Percentiles rank a stretch among this genome's conserved stretches.
Evolutionary conservation across 306 rosid species (phyloP).

Genomic region (Prunus mongolica): DNA sequence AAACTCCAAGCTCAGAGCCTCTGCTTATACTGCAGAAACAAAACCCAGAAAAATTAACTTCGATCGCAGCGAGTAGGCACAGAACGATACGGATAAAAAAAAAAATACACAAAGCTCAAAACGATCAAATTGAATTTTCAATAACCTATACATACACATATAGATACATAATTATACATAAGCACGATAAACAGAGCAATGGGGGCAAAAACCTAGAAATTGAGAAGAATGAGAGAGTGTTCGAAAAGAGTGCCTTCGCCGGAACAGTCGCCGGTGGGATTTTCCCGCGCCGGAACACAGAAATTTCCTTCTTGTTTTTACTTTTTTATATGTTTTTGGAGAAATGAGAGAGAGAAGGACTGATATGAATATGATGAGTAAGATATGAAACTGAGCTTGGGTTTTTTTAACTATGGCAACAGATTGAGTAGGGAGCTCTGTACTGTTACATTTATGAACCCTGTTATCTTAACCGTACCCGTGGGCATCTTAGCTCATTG

Average conservation of each 20-base stretch:
- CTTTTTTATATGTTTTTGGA: not conserved
- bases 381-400: conserved; percentile 13
- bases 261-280: conserved; percentile 22
- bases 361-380: not conserved
- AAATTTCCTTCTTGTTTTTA: not conserved
- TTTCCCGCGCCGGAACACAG: conserved; percentile 43
- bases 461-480: conserved; percentile 1
- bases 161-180: not conserved
- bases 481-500: conserved; percentile 2
- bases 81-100: conserved; percentile 1
- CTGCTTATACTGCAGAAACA: not conserved
- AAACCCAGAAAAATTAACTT: conserved; percentile 12
- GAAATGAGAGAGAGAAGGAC: conserved; percentile 8
- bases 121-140: conserved; percentile 18
- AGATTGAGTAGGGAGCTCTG: conserved; percentile 18
- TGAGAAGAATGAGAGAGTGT: conserved; percentile 9
- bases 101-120: conserved; percentile 8
- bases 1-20: conserved; percentile 1
- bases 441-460: not conserved
- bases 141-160: conserved; percentile 6
- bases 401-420: not conserved
- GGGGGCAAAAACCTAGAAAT: conserved; percentile 11
- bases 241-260: conserved; percentile 6
- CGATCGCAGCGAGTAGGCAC: conserved; percentile 9
- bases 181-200: conserved; percentile 9